These are phyloP conservation scores for Tetrahymena elliotti DNA, from an alignment of 73 alveolate genomes.

Conservation along the genomic window DNA sequence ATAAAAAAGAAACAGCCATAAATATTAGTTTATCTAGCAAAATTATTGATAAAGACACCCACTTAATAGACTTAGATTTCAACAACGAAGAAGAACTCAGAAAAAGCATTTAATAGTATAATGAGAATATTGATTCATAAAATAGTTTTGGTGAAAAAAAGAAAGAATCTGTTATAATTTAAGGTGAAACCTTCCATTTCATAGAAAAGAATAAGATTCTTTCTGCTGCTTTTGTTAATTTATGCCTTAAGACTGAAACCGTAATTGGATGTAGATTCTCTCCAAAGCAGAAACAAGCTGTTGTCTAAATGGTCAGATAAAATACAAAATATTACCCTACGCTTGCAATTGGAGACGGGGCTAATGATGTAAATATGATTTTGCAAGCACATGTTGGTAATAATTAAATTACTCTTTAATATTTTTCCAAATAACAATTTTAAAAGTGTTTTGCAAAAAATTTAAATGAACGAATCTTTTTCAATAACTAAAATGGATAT, in stretches of 20 bases:
- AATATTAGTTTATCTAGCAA: not conserved
- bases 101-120: not conserved
- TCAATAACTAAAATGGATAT: too few relatives aligned
- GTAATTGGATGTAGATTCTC: slow-evolving; percentile 89
- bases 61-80: not conserved
- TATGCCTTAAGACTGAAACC: slow-evolving; percentile 13
- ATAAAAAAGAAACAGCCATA: slow-evolving; percentile 87
- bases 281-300: slow-evolving; percentile 91
- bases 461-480: too few relatives aligned
- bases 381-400: slow-evolving; percentile 92
- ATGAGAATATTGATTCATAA: not conserved
- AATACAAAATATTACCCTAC: slow-evolving; percentile 61
- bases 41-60: not conserved
- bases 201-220: not conserved
- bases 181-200: slow-evolving; percentile 22
- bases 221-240: not conserved
- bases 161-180: slow-evolving; percentile 41
- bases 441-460: too few relatives aligned
- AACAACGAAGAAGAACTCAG: not conserved
- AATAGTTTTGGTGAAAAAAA: not conserved
- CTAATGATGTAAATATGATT: slow-evolving; percentile 98
- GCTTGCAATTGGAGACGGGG: slow-evolving; percentile 98
- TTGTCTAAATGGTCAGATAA: slow-evolving; percentile 67
- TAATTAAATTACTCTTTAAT: not conserved
- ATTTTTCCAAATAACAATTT: too few relatives aligned